These are phyloP conservation scores for Vigna trinervia DNA, from an alignment of 306 rosid genomes.

Conservation along the genomic window DNA sequence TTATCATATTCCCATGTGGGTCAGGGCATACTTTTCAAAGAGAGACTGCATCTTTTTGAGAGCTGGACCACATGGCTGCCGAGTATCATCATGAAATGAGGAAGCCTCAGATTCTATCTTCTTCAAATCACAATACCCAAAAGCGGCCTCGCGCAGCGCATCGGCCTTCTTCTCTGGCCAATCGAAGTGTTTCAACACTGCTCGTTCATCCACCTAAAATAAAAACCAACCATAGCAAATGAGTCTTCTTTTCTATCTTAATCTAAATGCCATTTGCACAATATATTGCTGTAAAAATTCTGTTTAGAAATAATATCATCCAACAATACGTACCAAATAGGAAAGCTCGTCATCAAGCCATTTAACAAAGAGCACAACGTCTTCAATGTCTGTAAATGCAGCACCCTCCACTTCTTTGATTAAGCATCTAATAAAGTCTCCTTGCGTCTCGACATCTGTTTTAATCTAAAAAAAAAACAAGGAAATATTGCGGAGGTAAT, in stretches of 20 bases:
- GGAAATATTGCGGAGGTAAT: not conserved
- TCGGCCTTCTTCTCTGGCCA: constrained; percentile 98
- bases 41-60: constrained; percentile 91
- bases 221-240: not conserved
- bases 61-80: constrained; percentile 78
- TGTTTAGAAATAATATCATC: not conserved
- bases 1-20: constrained; percentile 21
- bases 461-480: constrained; percentile 58
- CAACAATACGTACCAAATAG: constrained; percentile 60
- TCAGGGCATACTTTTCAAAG: constrained; percentile 71
- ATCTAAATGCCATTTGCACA: not conserved
- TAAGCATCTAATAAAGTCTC: constrained; percentile 81
- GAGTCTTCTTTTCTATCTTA: not conserved
- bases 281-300: not conserved
- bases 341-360: constrained; percentile 98
- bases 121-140: constrained; percentile 86
- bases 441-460: constrained; percentile 89
- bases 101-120: constrained; percentile 80
- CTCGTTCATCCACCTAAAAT: constrained; percentile 87
- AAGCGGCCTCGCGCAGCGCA: constrained; percentile 93
- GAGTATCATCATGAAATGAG: constrained; percentile 70
- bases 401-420: constrained; percentile 90
- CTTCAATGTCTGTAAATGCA: constrained; percentile 74
- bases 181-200: constrained; percentile 88
- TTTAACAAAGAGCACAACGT: constrained; percentile 88